phyloP scores from a whole-genome alignment of 495 filamentous ascomycete genomes.

The Xanthoparmelia taractica region DNA sequence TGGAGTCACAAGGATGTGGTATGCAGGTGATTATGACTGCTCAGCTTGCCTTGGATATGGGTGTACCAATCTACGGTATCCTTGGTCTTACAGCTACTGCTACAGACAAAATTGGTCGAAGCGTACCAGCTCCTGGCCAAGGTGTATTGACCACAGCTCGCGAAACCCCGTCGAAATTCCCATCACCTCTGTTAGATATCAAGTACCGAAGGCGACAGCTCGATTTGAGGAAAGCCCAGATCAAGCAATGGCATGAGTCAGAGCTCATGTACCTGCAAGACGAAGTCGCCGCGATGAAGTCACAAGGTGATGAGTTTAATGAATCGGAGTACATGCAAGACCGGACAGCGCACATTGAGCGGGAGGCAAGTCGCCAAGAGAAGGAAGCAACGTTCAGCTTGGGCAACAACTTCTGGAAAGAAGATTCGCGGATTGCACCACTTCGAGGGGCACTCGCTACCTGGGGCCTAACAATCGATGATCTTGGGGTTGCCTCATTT shows the following conservation, averaged over 20 bases:
- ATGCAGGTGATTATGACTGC: constrained; percentile 98
- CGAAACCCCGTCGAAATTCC: constrained; percentile 82
- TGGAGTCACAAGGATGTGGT: constrained; percentile 98
- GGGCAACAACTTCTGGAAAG: constrained; percentile 98
- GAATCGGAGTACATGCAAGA: constrained; percentile 82
- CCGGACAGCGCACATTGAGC: constrained; percentile 76
- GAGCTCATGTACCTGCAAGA: constrained; percentile 89
- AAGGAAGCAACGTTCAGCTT: constrained; percentile 84
- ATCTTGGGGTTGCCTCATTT: constrained; percentile 91
- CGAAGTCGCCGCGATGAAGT: constrained; percentile 84
- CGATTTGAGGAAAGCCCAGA: constrained; percentile 81
- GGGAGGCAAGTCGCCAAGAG: constrained; percentile 82
- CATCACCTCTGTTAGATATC: constrained; percentile 89
- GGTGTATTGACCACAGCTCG: constrained; percentile 97
- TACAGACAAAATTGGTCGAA: constrained; percentile 97
- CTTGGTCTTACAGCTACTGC: constrained; percentile 93
- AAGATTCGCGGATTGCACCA: constrained; percentile 85
- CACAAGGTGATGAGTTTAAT: constrained; percentile 59
- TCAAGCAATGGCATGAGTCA: constrained; percentile 91
- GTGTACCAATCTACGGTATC: constrained; percentile 94
- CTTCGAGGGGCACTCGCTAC: constrained; percentile 90
- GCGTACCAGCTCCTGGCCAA: constrained; percentile 90
- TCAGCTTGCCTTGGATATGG: constrained; percentile 93
- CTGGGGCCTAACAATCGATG: constrained; percentile 96
- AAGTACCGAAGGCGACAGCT: constrained; percentile 94